Evolutionary conservation across 202 grass and related monocot genomes (phyloP), one percentile per base, ranked within the genome.

Genomic region (Cymbopogon flexuosus): DNA sequence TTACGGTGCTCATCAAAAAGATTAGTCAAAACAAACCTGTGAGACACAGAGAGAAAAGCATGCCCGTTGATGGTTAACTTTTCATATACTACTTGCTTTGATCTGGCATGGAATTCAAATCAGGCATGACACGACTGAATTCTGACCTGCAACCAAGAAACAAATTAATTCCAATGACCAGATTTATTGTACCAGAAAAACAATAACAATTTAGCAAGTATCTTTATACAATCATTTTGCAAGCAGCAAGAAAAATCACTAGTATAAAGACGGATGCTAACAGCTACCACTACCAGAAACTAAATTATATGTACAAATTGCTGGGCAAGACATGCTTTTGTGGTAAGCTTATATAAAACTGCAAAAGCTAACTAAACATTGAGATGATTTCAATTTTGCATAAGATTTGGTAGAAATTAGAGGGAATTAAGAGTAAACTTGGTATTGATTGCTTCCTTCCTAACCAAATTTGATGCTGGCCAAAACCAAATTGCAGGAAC

Each of bases 71-170:
- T 41, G 22, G 27, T 81, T 64, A 40, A 34, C 35, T 59, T 29
- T 73, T 56, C 52, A 68, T 1, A 76, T 90, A 85, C 62, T 71
- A 80, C 72, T 80, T 80, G 78, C 54, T 91, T 86, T 87, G 89
- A 85, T 94, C 89, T 81, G 86, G 74, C 75, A 85, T 78, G 60
- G 73, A 91, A 64, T 85, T 91, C 47, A 86, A 85, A 79, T 92
- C 82, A 46, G 85, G 87, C 83, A 89, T 70, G 62, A 77, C 63
- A 64, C 84, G 93, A 60, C 72, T 92, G 85, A 95, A 88, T 57
- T 95, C 93, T 70, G 90, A 92, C 79, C 93, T 92, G 85, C 69
- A 77, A 86, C 56, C 36, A 77, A 84, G 36, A 82, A 75, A 6
- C 8, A 84, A 79, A 42, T 73, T 52, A 51, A 73, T 65, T 30